phyloP scores from a whole-genome alignment of 768 basidiomycete species.

The Podaxis mareebaensis region DNA sequence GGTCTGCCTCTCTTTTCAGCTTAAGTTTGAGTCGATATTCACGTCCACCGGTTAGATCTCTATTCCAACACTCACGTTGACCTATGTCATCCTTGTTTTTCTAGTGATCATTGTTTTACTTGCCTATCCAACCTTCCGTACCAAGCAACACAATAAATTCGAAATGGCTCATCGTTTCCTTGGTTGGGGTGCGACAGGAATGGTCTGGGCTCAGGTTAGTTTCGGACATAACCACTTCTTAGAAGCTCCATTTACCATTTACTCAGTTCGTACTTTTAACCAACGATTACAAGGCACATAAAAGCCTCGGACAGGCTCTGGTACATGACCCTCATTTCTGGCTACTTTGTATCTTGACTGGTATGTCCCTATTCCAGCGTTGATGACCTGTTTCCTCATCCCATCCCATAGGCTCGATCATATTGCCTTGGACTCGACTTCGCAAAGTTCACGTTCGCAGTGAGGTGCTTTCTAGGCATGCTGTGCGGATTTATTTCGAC shows the following conservation, averaged over 20 bases:
- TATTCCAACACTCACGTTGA: constrained; percentile 47
- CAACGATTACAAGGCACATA: constrained; percentile 48
- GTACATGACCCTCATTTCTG: constrained; percentile 51
- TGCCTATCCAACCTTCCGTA: constrained; percentile 50
- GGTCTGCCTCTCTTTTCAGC: constrained; percentile 24
- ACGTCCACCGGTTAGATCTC: constrained; percentile 34
- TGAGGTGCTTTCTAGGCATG: constrained; percentile 56
- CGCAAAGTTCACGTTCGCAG: constrained; percentile 54
- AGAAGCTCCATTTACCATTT: not conserved
- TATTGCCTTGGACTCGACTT: constrained; percentile 60
- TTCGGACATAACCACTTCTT: not conserved
- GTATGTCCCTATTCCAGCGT: constrained; percentile 21
- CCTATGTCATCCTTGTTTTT: constrained; percentile 50
- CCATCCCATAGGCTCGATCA: constrained; percentile 40
- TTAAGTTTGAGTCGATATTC: not conserved
- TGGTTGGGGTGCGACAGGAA: constrained; percentile 52
- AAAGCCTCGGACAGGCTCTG: constrained; percentile 42
- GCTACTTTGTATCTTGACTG: constrained; percentile 53
- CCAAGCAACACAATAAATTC: constrained; percentile 50
- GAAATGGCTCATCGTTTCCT: constrained; percentile 57
- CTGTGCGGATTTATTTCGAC: constrained; percentile 58
- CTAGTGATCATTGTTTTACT: constrained; percentile 50
- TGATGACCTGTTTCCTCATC: not conserved
- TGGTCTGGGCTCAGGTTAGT: constrained; percentile 58
- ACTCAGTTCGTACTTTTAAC: constrained; percentile 47